phyloP scores from a whole-genome alignment of 2,329 filamentous ascomycete genomes.

The Phialocephala sp. region DNA sequence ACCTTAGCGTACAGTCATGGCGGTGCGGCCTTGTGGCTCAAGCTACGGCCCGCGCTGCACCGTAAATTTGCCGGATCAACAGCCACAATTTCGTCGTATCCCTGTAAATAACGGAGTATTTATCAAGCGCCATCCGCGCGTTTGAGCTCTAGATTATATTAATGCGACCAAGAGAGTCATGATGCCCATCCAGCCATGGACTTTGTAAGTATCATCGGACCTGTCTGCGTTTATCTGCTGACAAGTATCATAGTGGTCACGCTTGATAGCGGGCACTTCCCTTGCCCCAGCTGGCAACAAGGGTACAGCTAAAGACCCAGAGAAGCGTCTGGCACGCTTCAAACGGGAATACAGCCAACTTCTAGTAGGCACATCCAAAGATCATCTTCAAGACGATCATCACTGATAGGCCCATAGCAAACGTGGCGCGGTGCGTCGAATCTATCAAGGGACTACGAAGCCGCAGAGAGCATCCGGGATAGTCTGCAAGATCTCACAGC shows the following conservation, averaged over 20 bases:
- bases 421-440: slow-evolving; percentile 68
- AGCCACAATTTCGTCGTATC: neutral
- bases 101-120: slow-evolving; percentile 17
- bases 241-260: slow-evolving; percentile 60
- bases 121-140: slow-evolving; percentile 21
- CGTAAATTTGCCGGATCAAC: neutral
- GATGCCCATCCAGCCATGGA: slow-evolving; percentile 37
- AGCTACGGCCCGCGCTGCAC: neutral
- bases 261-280: slow-evolving; percentile 67
- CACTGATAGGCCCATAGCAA: slow-evolving; percentile 47
- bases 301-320: slow-evolving; percentile 66
- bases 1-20: neutral
- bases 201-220: slow-evolving; percentile 35
- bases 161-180: slow-evolving; percentile 33
- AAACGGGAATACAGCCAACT: slow-evolving; percentile 70
- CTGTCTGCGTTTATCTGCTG: slow-evolving; percentile 22
- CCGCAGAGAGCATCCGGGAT: slow-evolving; percentile 66
- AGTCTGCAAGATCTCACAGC: slow-evolving; percentile 67
- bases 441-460: slow-evolving; percentile 63
- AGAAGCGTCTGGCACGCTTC: slow-evolving; percentile 68
- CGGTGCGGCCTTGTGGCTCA: slow-evolving; percentile 2
- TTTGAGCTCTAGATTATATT: slow-evolving; percentile 19
- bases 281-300: slow-evolving; percentile 61
- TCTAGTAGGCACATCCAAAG: slow-evolving; percentile 42
- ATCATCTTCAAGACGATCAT: neutral